phyloP scores from a whole-genome alignment of 1,284 basidiomycete species.

The Filobasidium uniguttulatum region DNA sequence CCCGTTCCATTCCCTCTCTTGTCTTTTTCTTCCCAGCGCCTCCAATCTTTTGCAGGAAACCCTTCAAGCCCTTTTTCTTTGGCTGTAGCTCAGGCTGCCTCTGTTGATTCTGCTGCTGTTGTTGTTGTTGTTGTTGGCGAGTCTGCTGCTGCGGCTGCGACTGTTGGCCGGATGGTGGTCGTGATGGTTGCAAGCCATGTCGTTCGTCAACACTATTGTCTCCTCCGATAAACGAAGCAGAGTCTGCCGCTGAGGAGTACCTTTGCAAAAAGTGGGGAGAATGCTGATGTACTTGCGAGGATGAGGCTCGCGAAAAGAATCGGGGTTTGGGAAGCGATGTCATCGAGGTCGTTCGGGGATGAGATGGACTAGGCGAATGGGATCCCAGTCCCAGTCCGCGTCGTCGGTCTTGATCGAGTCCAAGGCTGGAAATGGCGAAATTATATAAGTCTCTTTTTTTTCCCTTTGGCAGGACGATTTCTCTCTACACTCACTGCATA shows the following conservation, averaged over 20 bases:
- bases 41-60: slow-evolving; percentile 62
- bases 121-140: not conserved
- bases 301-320: slow-evolving; percentile 25
- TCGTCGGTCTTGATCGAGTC: slow-evolving; percentile 31
- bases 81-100: slow-evolving; percentile 30
- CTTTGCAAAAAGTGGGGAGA: not conserved
- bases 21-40: slow-evolving; percentile 17
- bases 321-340: slow-evolving; percentile 29
- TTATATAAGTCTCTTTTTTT: not conserved
- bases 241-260: not conserved
- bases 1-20: slow-evolving; percentile 12
- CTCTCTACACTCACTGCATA: slow-evolving; percentile 91
- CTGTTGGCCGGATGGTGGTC: too few relatives aligned
- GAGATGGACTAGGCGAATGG: slow-evolving; percentile 19
- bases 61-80: slow-evolving; percentile 66
- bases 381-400: slow-evolving; percentile 17
- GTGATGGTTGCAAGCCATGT: too few relatives aligned
- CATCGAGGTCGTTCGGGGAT: slow-evolving; percentile 28
- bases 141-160: slow-evolving; percentile 2
- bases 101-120: not conserved
- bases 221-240: slow-evolving; percentile 1
- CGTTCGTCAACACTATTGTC: slow-evolving; percentile 17
- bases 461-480: not conserved
- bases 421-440: slow-evolving; percentile 21
- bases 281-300: slow-evolving; percentile 9